Evolutionary conservation across 768 basidiomycete species (phyloP).

Genomic region (Suillus subluteus): DNA sequence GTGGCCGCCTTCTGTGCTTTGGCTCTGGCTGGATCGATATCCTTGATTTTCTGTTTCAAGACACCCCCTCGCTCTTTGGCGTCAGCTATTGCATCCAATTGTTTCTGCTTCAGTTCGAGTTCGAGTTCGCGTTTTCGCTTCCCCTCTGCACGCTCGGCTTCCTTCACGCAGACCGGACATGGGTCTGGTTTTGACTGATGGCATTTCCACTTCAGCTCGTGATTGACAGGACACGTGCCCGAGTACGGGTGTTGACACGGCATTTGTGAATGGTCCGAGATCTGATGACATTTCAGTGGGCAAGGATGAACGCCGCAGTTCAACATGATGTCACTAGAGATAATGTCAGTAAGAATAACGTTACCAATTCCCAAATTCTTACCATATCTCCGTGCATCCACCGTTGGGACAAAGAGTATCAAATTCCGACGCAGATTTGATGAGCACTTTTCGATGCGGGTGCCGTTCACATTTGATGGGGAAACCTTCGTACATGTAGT

Average conservation of each 20-base stretch:
- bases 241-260: conserved; percentile 44
- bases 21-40: conserved; percentile 43
- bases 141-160: conserved; percentile 43
- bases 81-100: conserved; percentile 40
- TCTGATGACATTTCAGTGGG: conserved; percentile 62
- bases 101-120: conserved; percentile 39
- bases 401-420: conserved; percentile 59
- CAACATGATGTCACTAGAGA: conserved; percentile 48
- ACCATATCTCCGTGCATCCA: conserved; percentile 67
- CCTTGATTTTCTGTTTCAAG: conserved; percentile 46
- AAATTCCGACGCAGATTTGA: conserved; percentile 52
- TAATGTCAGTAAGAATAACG: conserved; percentile 3
- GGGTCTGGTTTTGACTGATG: conserved; percentile 35
- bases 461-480: conserved; percentile 64
- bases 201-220: conserved; percentile 50
- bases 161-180: conserved; percentile 53
- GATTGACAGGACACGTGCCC: conserved; percentile 46
- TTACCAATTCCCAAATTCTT: conserved; percentile 18
- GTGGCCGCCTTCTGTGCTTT: conserved; percentile 15
- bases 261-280: conserved; percentile 59
- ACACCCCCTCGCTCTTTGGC: conserved; percentile 39
- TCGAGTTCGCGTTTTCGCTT: conserved; percentile 44
- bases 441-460: conserved; percentile 39
- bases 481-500: conserved; percentile 60
- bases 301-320: conserved; percentile 58